Evolutionary conservation across 1,284 basidiomycete species (phyloP).

Genomic region (Microbotryomycetes sp.): DNA sequence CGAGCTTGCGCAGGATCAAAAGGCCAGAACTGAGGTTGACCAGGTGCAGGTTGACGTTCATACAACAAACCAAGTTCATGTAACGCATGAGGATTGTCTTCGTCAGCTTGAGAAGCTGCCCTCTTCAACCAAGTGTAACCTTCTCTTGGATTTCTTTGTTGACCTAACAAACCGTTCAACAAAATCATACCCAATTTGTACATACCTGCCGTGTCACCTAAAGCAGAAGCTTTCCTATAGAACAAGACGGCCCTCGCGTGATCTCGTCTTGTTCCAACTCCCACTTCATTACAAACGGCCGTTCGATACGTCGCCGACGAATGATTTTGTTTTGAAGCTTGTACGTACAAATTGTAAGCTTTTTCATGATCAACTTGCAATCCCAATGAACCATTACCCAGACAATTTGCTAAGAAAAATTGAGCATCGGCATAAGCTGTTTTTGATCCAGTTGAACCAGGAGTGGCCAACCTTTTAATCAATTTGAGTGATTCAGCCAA

Average conservation of each 20-base stretch:
- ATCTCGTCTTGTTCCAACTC: constrained; percentile 93
- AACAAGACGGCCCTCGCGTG: constrained; percentile 84
- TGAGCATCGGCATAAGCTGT: constrained; percentile 90
- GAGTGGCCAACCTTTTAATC: constrained; percentile 82
- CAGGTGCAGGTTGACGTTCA: constrained; percentile 56
- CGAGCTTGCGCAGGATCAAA: constrained; percentile 71
- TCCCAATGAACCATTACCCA: constrained; percentile 90
- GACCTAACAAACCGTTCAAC: constrained; percentile 74
- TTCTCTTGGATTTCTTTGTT: constrained; percentile 79
- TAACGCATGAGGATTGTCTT: constrained; percentile 95
- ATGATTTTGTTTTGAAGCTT: constrained; percentile 96
- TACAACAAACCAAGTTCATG: constrained; percentile 73
- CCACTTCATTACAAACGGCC: constrained; percentile 97
- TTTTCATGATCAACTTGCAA: constrained; percentile 94
- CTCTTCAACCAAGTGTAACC: constrained; percentile 91
- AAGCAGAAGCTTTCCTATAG: constrained; percentile 90
- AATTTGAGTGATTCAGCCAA: constrained; percentile 86
- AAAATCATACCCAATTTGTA: constrained; percentile 98
- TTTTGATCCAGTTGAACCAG: constrained; percentile 52
- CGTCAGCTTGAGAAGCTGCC: constrained; percentile 94
- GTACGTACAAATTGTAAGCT: constrained; percentile 96
- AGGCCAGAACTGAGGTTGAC: constrained; percentile 43
- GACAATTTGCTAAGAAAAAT: constrained; percentile 96
- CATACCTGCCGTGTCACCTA: constrained; percentile 97
- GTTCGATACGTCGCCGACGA: constrained; percentile 92